Evolutionary conservation across 164 flowering plant genomes (phyloP).

Genomic region (Cinnamomum micranthum): DNA sequence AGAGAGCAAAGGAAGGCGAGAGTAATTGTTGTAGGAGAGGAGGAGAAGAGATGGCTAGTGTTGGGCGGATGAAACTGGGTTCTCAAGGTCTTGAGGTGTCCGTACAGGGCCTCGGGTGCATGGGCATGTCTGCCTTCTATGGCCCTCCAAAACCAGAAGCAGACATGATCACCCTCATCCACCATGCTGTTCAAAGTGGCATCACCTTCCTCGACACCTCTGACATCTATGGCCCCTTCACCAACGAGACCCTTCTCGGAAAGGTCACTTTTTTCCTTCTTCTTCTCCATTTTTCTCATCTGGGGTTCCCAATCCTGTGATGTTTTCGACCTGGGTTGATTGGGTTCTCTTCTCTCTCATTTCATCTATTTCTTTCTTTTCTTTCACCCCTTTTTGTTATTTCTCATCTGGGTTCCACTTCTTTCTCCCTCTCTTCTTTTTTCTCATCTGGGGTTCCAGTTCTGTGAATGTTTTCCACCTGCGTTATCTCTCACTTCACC

Average conservation of each 20-base stretch:
- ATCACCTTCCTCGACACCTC: slow-evolving; percentile 9
- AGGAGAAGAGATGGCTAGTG: not conserved
- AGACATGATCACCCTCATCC: slow-evolving; percentile 10
- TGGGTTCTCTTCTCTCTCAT: no score
- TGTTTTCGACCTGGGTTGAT: not conserved
- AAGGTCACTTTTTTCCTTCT: not conserved
- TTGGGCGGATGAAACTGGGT: slow-evolving; percentile 29
- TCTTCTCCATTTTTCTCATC: not conserved
- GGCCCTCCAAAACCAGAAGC: slow-evolving; percentile 7
- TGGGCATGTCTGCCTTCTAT: slow-evolving; percentile 31
- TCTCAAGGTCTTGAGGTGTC: slow-evolving; percentile 31
- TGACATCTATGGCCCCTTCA: slow-evolving; percentile 6
- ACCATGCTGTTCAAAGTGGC: slow-evolving; percentile 4
- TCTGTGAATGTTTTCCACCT: not conserved
- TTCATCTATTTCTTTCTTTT: no score
- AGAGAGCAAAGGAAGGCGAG: not conserved
- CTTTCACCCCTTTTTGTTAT: not conserved
- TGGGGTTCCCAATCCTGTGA: not conserved
- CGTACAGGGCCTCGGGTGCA: slow-evolving; percentile 27
- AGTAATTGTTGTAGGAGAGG: not conserved
- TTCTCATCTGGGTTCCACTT: not conserved
- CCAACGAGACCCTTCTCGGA: slow-evolving; percentile 16
- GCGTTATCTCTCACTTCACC: no score
- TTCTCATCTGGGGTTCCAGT: not conserved
- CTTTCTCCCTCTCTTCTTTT: not conserved